Evolutionary conservation across 805 yeast species (phyloP).

Genomic region (Saccharomycopsis schoenii): DNA sequence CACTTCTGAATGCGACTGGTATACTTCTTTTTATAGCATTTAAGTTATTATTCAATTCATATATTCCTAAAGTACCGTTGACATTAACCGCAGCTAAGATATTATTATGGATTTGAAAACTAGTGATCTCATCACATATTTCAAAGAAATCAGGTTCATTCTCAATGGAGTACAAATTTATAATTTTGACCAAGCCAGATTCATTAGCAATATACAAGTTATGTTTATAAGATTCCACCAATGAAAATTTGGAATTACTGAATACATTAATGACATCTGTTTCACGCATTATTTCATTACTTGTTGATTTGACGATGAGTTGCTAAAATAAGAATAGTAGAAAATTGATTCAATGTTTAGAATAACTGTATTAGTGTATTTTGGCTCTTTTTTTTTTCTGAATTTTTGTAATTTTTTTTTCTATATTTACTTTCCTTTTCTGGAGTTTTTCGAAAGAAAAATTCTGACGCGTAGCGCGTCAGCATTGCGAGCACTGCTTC

Average conservation of each 20-base stretch:
- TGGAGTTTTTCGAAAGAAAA: no score
- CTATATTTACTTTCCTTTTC: neutral
- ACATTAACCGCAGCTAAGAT: slow-evolving; percentile 24
- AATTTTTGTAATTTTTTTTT: neutral
- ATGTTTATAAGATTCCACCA: slow-evolving; percentile 20
- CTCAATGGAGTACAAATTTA: slow-evolving; percentile 37
- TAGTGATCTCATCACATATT: slow-evolving; percentile 36
- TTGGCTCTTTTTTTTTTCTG: neutral
- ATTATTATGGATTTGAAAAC: slow-evolving; percentile 29
- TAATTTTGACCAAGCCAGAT: slow-evolving; percentile 43
- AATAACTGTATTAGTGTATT: no score
- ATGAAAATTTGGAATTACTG: slow-evolving; percentile 3
- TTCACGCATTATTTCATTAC: neutral
- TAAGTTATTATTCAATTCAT: neutral
- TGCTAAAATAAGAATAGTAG: neutral
- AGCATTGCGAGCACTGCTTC: no score
- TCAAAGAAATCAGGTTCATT: slow-evolving; percentile 55
- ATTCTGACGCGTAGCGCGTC: no score
- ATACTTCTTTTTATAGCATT: neutral
- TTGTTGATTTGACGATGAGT: neutral
- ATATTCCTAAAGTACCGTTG: slow-evolving; percentile 16
- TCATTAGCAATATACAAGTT: slow-evolving; percentile 44
- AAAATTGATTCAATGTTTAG: no score
- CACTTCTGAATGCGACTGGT: slow-evolving; percentile 9
- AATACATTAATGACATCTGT: slow-evolving; percentile 10